Percentiles rank a stretch among this genome's conserved stretches.
Conservation (phyloP, 164 flowering plant species). For the Buxus sempervirens region DNA sequence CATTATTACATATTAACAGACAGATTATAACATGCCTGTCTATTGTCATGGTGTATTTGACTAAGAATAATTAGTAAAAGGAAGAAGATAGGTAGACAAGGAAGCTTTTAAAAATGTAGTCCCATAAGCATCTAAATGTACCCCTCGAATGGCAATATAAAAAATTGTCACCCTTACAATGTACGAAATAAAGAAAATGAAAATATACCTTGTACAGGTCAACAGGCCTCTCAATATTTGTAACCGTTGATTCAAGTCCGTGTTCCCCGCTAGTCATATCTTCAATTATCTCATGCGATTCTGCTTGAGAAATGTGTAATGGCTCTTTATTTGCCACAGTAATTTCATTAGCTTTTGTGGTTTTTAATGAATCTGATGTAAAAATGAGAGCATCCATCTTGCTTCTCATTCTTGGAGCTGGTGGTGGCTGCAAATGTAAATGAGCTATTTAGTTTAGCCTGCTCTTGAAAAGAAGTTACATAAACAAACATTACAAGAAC, state of each 20-base stretch:
- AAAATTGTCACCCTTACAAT: not conserved
- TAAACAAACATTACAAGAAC: not conserved
- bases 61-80: no score
- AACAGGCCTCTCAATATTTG: slow-evolving; percentile 85
- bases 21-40: no score
- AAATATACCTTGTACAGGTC: slow-evolving; percentile 84
- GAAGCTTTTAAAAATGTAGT: not conserved
- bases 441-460: slow-evolving; percentile 4
- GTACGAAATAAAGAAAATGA: not conserved
- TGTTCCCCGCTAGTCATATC: slow-evolving; percentile 29
- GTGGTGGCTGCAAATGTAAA: slow-evolving; percentile 62
- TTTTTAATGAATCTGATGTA: slow-evolving; percentile 45
- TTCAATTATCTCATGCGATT: slow-evolving; percentile 16
- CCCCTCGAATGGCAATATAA: not conserved
- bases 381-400: slow-evolving; percentile 79
- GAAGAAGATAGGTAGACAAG: not conserved
- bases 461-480: not conserved
- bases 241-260: slow-evolving; percentile 40
- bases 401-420: slow-evolving; percentile 63
- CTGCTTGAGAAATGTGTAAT: slow-evolving; percentile 22
- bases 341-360: slow-evolving; percentile 35
- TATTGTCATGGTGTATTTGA: no score
- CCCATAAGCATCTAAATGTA: not conserved
- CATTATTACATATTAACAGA: no score
- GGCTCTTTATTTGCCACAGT: slow-evolving; percentile 21